A percentile compares a stretch with the other conserved stretches of the same genome.
Evolutionary conservation across 148 eudicot species (phyloP).

Genomic region (Polygonum maritimum): DNA sequence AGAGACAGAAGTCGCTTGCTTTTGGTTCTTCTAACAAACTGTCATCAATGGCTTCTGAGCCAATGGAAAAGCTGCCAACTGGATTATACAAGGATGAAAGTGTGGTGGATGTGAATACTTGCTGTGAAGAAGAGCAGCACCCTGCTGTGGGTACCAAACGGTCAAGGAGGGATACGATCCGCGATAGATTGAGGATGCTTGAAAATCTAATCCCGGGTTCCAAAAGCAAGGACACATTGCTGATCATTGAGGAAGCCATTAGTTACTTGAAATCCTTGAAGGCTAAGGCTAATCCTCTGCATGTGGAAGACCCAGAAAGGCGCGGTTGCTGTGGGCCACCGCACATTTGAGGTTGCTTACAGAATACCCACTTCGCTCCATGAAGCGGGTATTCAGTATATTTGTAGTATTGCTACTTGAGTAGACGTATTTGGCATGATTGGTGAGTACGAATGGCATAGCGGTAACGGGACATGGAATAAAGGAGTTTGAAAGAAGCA

Average conservation of each 20-base stretch:
- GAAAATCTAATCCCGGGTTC: slow-evolving; percentile 46
- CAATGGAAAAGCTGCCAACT: neutral
- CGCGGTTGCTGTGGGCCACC: slow-evolving; percentile 17
- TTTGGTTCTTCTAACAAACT: slow-evolving; percentile 30
- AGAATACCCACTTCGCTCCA: neutral
- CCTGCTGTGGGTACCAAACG: slow-evolving; percentile 15
- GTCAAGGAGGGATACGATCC: slow-evolving; percentile 39
- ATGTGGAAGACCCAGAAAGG: slow-evolving; percentile 11
- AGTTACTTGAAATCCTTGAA: slow-evolving; percentile 45
- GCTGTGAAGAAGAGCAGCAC: neutral
- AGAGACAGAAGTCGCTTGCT: slow-evolving; percentile 36
- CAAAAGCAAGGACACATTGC: slow-evolving; percentile 41
- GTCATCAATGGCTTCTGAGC: slow-evolving; percentile 12
- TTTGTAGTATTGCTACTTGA: neutral
- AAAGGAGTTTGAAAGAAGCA: neutral
- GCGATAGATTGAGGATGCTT: slow-evolving; percentile 34
- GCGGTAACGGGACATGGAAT: neutral
- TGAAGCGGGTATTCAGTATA: neutral
- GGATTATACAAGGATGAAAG: slow-evolving; percentile 10
- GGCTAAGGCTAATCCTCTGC: slow-evolving; percentile 32
- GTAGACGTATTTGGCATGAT: neutral
- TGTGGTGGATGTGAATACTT: slow-evolving; percentile 29
- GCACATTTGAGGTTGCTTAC: neutral
- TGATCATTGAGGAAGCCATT: slow-evolving; percentile 59
- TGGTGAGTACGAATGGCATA: neutral